Conservation (phyloP, 208 protist genomes). For the Naegleria gruberi region DNA sequence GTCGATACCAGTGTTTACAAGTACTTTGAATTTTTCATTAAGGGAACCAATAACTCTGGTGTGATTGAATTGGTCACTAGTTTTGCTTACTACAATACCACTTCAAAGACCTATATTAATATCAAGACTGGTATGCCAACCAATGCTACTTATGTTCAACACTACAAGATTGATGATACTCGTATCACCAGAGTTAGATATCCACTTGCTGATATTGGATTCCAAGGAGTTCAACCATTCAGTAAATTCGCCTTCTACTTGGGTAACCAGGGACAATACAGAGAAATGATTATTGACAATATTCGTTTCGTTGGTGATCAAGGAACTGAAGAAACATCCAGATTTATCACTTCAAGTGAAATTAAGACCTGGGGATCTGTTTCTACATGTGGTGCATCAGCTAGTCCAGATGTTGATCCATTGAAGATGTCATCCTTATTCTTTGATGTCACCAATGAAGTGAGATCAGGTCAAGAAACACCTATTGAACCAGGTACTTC, state of each 20-base stretch:
- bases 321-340: background rate
- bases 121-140: background rate
- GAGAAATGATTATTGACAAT: background rate
- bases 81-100: background rate
- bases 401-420: too few species aligned
- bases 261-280: background rate
- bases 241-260: background rate
- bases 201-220: background rate
- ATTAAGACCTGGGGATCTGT: background rate
- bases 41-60: background rate
- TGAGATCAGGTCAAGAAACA: too few species aligned
- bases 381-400: too few species aligned
- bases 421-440: too few species aligned
- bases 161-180: background rate
- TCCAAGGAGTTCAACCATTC: background rate
- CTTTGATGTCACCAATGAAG: too few species aligned
- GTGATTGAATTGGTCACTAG: background rate
- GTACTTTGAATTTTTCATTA: background rate
- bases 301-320: background rate
- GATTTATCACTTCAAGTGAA: background rate
- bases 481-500: too few species aligned
- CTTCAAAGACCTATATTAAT: background rate
- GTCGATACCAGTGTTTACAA: background rate
- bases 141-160: background rate
- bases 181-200: background rate